Conservation (phyloP, 2,329 filamentous ascomycete genomes). For the Plectosphaerella cucumerina region DNA sequence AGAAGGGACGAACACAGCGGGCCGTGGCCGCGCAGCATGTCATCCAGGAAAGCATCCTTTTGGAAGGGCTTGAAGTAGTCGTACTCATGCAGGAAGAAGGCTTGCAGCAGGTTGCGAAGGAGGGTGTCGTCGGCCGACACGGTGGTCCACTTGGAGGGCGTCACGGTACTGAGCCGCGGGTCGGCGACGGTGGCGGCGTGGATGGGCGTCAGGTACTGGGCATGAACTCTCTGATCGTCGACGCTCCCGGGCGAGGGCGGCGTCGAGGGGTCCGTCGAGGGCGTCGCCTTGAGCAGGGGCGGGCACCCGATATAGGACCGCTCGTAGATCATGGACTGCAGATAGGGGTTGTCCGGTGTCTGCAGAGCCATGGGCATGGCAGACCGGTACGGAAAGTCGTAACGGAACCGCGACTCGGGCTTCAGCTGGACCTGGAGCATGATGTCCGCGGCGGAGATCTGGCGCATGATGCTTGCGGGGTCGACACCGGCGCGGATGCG, state of each 20-base stretch:
- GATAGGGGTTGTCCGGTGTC: slow-evolving; percentile 18
- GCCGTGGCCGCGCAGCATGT: slow-evolving; percentile 13
- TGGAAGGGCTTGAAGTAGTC: slow-evolving; percentile 16
- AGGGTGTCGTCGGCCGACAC: slow-evolving; percentile 19
- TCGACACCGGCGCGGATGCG: slow-evolving; percentile 19
- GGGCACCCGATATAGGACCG: slow-evolving; percentile 4
- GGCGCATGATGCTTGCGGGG: slow-evolving; percentile 23
- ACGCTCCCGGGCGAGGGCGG: not conserved
- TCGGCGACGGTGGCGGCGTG: slow-evolving; percentile 29
- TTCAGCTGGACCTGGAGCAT: slow-evolving; percentile 31
- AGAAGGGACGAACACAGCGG: slow-evolving; percentile 20
- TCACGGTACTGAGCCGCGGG: slow-evolving; percentile 21
- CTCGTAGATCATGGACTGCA: slow-evolving; percentile 21
- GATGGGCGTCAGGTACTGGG: slow-evolving; percentile 29
- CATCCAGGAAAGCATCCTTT: slow-evolving; percentile 21
- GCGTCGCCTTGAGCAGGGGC: not conserved
- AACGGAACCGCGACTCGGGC: slow-evolving; percentile 32
- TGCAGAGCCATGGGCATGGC: slow-evolving; percentile 13
- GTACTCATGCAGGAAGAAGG: slow-evolving; percentile 17
- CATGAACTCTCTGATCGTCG: slow-evolving; percentile 9
- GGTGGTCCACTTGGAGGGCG: slow-evolving; percentile 20
- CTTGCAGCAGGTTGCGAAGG: slow-evolving; percentile 16
- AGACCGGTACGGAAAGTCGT: slow-evolving; percentile 30
- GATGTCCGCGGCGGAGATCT: slow-evolving; percentile 28
- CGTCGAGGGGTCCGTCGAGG: not conserved